A percentile compares a stretch with the other conserved stretches of the same genome.
Conservation (phyloP, 2,329 filamentous ascomycete genomes). For the Pseudogymnoascus sp. region DNA sequence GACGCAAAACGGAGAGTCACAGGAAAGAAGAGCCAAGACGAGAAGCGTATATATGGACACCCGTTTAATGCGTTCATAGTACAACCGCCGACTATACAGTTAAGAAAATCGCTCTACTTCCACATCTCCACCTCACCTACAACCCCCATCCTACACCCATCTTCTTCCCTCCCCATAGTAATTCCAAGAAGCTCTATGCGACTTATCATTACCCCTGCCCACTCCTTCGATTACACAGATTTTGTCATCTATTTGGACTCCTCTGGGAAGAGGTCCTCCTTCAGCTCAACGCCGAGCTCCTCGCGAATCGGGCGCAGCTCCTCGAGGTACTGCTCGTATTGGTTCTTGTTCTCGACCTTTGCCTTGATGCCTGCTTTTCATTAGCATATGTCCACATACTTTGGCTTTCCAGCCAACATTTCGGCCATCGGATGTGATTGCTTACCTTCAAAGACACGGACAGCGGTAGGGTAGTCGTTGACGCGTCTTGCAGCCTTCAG, state of each 20-base stretch:
- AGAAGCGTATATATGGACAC: constrained; percentile 5
- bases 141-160: neutral
- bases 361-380: constrained; percentile 74
- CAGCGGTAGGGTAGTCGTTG: constrained; percentile 97
- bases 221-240: constrained; percentile 8
- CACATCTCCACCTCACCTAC: constrained; percentile 3
- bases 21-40: neutral
- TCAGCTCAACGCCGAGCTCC: constrained; percentile 84
- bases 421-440: neutral
- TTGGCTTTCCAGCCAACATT: neutral
- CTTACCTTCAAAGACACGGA: constrained; percentile 96
- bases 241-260: constrained; percentile 31
- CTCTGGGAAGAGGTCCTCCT: constrained; percentile 85
- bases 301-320: constrained; percentile 88
- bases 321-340: constrained; percentile 93
- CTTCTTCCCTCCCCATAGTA: neutral
- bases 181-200: constrained; percentile 8
- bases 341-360: constrained; percentile 97
- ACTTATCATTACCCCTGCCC: neutral
- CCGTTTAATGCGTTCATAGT: constrained; percentile 6
- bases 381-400: constrained; percentile 7
- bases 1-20: neutral
- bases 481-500: constrained; percentile 90
- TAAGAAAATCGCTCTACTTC: constrained; percentile 8
- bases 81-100: constrained; percentile 5